These are phyloP conservation scores for Rhizopus arrhizus DNA, from an alignment of 371 early-diverging fungal species.

Conservation along the genomic window DNA sequence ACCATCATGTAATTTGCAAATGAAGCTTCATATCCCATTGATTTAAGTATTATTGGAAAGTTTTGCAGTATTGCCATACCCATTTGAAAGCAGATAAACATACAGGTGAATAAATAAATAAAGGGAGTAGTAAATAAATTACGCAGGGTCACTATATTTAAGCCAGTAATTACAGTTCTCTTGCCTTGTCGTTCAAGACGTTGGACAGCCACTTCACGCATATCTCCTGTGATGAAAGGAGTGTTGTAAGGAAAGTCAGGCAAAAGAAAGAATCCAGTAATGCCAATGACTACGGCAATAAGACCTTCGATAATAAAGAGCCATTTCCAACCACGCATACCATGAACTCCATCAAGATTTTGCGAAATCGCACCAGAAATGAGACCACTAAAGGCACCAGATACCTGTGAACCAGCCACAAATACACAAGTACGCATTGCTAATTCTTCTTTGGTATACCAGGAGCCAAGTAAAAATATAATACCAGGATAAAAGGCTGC, in stretches of 20 bases:
- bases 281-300: constrained; percentile 49
- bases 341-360: constrained; percentile 42
- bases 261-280: constrained; percentile 48
- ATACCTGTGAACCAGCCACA: constrained; percentile 61
- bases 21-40: constrained; percentile 34
- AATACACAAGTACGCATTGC: constrained; percentile 74
- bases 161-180: constrained; percentile 18
- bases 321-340: constrained; percentile 65
- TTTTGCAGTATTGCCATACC: constrained; percentile 50
- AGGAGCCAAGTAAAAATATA: constrained; percentile 73
- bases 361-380: constrained; percentile 46
- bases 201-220: constrained; percentile 51
- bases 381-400: constrained; percentile 73
- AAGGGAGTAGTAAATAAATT: constrained; percentile 46
- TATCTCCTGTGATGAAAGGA: constrained; percentile 51
- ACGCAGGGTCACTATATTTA: constrained; percentile 35
- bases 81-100: constrained; percentile 50
- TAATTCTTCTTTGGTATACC: constrained; percentile 78
- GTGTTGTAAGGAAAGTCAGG: constrained; percentile 63
- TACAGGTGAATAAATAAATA: constrained; percentile 35
- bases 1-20: constrained; percentile 52
- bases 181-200: constrained; percentile 55
- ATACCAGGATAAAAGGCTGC: constrained; percentile 78
- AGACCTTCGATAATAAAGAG: constrained; percentile 62
- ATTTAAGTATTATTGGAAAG: constrained; percentile 44